Conservation (phyloP, 345 rosid genomes). For the Lumnitzera littorea region DNA sequence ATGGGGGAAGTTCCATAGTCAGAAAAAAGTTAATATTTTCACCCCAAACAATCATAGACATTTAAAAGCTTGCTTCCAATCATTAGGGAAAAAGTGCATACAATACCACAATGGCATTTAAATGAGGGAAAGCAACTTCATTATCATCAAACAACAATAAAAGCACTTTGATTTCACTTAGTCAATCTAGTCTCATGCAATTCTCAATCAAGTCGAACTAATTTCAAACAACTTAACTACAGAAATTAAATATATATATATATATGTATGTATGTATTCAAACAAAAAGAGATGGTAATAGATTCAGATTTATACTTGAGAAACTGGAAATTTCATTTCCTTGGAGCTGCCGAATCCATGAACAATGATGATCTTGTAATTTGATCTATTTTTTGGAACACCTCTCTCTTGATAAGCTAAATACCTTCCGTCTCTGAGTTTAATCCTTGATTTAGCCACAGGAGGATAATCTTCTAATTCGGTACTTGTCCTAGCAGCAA, state of each 20-base stretch:
- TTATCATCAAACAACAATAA: neutral
- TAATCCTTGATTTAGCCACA: conserved; percentile 34
- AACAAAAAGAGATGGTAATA: neutral
- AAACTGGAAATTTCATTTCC: conserved; percentile 73
- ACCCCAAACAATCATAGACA: too few relatives aligned
- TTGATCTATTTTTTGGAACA: conserved; percentile 49
- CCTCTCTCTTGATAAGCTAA: conserved; percentile 79
- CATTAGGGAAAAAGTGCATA: too few relatives aligned
- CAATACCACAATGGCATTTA: too few relatives aligned
- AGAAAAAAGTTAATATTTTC: too few relatives aligned
- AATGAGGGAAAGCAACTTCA: neutral
- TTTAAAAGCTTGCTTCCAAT: too few relatives aligned
- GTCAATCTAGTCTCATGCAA: neutral
- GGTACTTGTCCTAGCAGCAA: conserved; percentile 18
- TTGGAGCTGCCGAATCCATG: conserved; percentile 98
- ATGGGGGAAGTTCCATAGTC: too few relatives aligned
- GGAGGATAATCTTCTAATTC: conserved; percentile 21
- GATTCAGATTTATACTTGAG: conserved; percentile 40
- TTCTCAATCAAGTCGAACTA: neutral
- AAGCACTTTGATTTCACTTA: neutral
- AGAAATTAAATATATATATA: neutral
- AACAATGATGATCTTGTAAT: conserved; percentile 56
- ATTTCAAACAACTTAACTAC: neutral
- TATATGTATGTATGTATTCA: too few relatives aligned
- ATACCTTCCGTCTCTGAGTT: conserved; percentile 67